Conservation (phyloP, 176 grass and related monocot species). For the Poa pratensis region DNA sequence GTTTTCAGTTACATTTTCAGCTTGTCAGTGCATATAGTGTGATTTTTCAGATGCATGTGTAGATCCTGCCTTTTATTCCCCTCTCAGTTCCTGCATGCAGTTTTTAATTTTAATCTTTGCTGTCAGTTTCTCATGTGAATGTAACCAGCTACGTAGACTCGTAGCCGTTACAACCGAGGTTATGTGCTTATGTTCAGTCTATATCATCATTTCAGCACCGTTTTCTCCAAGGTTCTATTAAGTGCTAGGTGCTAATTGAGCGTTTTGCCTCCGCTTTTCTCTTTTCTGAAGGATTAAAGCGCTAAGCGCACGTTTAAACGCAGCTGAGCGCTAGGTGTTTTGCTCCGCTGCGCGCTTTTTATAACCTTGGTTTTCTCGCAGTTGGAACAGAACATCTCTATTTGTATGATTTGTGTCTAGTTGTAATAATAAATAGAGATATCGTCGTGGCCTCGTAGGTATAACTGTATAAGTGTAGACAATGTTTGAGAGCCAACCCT, state of each 20-base stretch:
- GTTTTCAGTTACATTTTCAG: not conserved
- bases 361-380: not conserved
- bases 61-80: not conserved
- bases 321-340: too few relatives aligned
- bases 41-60: not conserved
- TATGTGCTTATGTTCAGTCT: not conserved
- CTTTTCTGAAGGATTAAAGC: too few relatives aligned
- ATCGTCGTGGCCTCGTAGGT: not conserved
- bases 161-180: not conserved
- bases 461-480: not conserved
- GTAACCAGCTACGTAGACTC: not conserved
- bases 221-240: too few relatives aligned
- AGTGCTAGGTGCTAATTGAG: too few relatives aligned
- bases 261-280: too few relatives aligned
- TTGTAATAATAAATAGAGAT: not conserved
- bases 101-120: conserved; percentile 1
- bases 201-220: not conserved
- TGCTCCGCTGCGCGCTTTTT: too few relatives aligned
- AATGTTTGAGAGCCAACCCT: not conserved
- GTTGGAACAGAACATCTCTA: not conserved
- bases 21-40: conserved; percentile 18
- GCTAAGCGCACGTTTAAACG: too few relatives aligned
- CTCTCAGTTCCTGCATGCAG: not conserved
- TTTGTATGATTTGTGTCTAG: not conserved
- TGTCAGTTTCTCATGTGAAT: not conserved